Evolutionary conservation across 768 basidiomycete genomes (phyloP).

Genomic region (Collybia nuda): DNA sequence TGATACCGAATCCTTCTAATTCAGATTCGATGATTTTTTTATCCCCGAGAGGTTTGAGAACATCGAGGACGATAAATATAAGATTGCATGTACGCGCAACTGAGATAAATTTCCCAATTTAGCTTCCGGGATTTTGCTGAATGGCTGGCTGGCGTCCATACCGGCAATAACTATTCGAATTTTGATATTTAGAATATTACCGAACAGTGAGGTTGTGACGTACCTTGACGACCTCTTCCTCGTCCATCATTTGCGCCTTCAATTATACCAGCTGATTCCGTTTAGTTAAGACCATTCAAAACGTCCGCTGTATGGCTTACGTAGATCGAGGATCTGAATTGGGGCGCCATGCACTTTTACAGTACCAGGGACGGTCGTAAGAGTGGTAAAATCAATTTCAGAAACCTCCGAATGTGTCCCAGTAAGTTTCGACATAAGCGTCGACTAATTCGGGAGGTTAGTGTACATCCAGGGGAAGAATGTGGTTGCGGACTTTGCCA

Average conservation of each 20-base stretch:
- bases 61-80: slow-evolving; percentile 98
- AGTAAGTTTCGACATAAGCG: slow-evolving; percentile 92
- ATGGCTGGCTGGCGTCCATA: slow-evolving; percentile 32
- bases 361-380: slow-evolving; percentile 94
- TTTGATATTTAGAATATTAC: not conserved
- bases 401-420: slow-evolving; percentile 97
- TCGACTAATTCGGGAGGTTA: slow-evolving; percentile 54
- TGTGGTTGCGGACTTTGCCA: slow-evolving; percentile 63
- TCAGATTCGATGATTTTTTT: slow-evolving; percentile 90
- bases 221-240: slow-evolving; percentile 93
- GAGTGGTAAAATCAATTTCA: slow-evolving; percentile 95
- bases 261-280: slow-evolving; percentile 82
- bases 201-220: slow-evolving; percentile 25
- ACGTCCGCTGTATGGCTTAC: slow-evolving; percentile 42
- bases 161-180: slow-evolving; percentile 66
- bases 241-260: slow-evolving; percentile 97
- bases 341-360: slow-evolving; percentile 94
- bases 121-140: slow-evolving; percentile 5
- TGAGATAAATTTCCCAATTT: slow-evolving; percentile 26
- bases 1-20: slow-evolving; percentile 97
- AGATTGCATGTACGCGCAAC: slow-evolving; percentile 98
- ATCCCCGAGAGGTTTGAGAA: slow-evolving; percentile 96
- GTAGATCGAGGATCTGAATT: slow-evolving; percentile 92
- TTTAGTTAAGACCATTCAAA: not conserved
- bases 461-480: not conserved